These are phyloP conservation scores for Boletus semigastroideus DNA, from an alignment of 1,284 basidiomycete genomes.

Conservation along the genomic window DNA sequence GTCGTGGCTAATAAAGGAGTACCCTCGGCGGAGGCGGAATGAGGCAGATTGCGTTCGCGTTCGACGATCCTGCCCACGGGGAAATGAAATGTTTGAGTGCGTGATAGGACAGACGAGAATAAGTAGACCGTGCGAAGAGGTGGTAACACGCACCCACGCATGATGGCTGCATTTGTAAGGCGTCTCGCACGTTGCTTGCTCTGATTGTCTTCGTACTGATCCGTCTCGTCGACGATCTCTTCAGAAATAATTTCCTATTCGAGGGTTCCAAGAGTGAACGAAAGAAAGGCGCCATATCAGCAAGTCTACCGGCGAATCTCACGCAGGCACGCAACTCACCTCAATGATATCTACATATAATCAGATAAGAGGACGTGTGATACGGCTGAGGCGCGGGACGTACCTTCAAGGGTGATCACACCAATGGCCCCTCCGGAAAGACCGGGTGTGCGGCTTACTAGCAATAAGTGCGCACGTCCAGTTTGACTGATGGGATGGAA, in stretches of 20 bases:
- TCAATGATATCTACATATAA: constrained; percentile 66
- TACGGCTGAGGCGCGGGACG: background rate
- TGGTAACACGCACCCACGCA: constrained; percentile 63
- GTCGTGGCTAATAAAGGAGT: constrained; percentile 19
- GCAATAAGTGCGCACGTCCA: constrained; percentile 88
- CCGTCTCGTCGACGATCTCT: constrained; percentile 90
- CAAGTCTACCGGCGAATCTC: background rate
- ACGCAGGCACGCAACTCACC: constrained; percentile 30
- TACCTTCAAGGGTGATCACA: constrained; percentile 79
- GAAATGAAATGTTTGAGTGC: background rate
- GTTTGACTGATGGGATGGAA: constrained; percentile 71
- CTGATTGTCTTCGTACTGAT: constrained; percentile 83
- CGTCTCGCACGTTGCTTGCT: constrained; percentile 63
- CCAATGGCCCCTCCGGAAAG: constrained; percentile 79
- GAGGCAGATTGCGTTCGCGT: constrained; percentile 35
- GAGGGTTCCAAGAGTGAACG: background rate
- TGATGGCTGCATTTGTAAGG: constrained; percentile 70
- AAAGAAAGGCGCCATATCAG: background rate
- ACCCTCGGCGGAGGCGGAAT: constrained; percentile 14
- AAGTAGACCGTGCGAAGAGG: background rate
- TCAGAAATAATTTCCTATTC: constrained; percentile 77
- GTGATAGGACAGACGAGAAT: background rate
- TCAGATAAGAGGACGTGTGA: background rate
- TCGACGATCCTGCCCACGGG: constrained; percentile 40
- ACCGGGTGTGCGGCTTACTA: constrained; percentile 86